These are phyloP conservation scores for Carex littledalei DNA, from an alignment of 176 grass and related monocot genomes.

Conservation along the genomic window DNA sequence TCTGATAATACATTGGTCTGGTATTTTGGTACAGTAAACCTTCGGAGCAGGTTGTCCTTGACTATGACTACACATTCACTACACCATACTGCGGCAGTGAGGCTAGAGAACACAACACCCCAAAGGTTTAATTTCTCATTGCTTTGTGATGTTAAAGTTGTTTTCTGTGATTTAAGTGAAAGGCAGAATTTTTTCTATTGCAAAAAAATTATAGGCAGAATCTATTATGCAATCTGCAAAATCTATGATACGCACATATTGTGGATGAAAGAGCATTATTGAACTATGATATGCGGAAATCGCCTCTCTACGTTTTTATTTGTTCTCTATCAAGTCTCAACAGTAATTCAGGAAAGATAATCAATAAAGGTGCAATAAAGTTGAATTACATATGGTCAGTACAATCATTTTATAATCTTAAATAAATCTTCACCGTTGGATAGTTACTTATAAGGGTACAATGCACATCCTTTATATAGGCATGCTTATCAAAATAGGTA, in stretches of 20 bases:
- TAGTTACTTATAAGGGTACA: background rate
- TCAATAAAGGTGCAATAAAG: background rate
- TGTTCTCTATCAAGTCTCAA: background rate
- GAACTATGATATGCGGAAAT: background rate
- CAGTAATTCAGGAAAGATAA: background rate
- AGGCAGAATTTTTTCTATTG: background rate
- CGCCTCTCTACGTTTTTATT: background rate
- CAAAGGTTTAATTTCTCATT: slow-evolving; percentile 22
- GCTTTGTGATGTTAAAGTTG: background rate
- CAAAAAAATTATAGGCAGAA: background rate
- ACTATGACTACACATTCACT: slow-evolving; percentile 95
- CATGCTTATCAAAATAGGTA: background rate
- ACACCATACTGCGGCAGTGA: slow-evolving; percentile 82
- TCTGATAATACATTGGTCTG: background rate
- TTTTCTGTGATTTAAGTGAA: slow-evolving; percentile 10
- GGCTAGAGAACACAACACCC: slow-evolving; percentile 18
- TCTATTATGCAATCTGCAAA: background rate
- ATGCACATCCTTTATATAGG: background rate
- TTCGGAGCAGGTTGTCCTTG: slow-evolving; percentile 83
- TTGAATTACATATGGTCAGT: background rate
- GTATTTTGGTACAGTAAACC: slow-evolving; percentile 63
- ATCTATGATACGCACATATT: background rate
- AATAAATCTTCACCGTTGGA: background rate
- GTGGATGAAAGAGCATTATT: background rate
- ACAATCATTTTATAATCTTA: background rate